Evolutionary conservation across 768 basidiomycete genomes (phyloP).

Genomic region (Mrakia hoshinonis): DNA sequence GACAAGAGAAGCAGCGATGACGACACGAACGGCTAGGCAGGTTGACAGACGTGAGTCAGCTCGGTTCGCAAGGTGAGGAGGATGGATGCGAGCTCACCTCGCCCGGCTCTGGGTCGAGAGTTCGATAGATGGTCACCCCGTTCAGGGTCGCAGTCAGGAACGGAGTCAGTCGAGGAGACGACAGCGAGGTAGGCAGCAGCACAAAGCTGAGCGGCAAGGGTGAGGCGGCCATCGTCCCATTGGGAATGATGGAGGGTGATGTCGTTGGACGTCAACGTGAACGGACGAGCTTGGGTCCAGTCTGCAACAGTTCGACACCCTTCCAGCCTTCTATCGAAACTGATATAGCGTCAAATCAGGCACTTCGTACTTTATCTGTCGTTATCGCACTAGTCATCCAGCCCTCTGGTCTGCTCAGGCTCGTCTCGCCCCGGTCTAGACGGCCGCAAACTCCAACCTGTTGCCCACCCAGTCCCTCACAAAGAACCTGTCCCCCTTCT

Average conservation of each 20-base stretch:
- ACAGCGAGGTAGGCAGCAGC: background rate
- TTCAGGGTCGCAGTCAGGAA: background rate
- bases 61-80: background rate
- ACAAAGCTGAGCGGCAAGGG: background rate
- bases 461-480: slow-evolving; percentile 21
- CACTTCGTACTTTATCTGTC: too few relatives aligned
- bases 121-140: background rate
- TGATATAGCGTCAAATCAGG: too few relatives aligned
- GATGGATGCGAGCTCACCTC: background rate
- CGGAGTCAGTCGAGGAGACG: background rate
- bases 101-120: background rate
- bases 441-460: slow-evolving; percentile 12
- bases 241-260: too few relatives aligned
- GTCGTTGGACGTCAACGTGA: too few relatives aligned
- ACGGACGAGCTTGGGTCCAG: too few relatives aligned
- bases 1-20: slow-evolving; percentile 6
- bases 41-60: background rate
- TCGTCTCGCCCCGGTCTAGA: background rate
- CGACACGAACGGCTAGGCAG: background rate
- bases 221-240: too few relatives aligned
- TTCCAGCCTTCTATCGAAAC: too few relatives aligned
- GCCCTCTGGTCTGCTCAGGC: background rate
- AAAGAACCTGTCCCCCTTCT: slow-evolving; percentile 23
- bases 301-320: too few relatives aligned
- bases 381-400: too few relatives aligned